These are phyloP conservation scores for Corrigiola litoralis DNA, from an alignment of 179 eudicot species.

Conservation along the genomic window DNA sequence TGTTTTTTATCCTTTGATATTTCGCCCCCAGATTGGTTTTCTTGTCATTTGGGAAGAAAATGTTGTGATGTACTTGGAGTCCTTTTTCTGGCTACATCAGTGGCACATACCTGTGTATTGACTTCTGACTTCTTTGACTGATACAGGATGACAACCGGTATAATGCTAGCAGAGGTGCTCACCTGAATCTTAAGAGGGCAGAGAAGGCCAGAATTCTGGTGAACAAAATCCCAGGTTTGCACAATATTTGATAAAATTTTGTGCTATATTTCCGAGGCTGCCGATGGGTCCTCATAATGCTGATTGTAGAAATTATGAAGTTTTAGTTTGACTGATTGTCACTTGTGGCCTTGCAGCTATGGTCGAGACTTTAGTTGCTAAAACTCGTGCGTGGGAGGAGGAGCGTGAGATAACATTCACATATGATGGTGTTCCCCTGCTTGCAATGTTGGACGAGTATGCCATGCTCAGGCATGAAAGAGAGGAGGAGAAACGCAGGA, in stretches of 20 bases:
- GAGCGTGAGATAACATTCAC: slow-evolving; percentile 42
- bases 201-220: slow-evolving; percentile 85
- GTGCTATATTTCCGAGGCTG: not conserved
- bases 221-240: slow-evolving; percentile 90
- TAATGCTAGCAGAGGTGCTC: slow-evolving; percentile 91
- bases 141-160: slow-evolving; percentile 91
- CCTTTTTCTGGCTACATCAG: not conserved
- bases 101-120: not conserved
- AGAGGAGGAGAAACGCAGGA: slow-evolving; percentile 45
- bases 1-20: not conserved
- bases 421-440: slow-evolving; percentile 51
- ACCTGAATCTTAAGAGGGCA: slow-evolving; percentile 93
- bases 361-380: slow-evolving; percentile 48
- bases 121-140: slow-evolving; percentile 22
- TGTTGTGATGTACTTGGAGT: not conserved
- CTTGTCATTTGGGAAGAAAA: not conserved
- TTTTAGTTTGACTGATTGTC: not conserved
- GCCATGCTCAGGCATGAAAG: slow-evolving; percentile 54
- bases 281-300: not conserved
- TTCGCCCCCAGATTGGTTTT: not conserved
- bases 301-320: not conserved
- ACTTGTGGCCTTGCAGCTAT: slow-evolving; percentile 29
- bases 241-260: not conserved
- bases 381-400: slow-evolving; percentile 49
- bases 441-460: slow-evolving; percentile 52